Percentiles rank a stretch among this genome's conserved stretches.
Evolutionary conservation across 1,284 basidiomycete genomes (phyloP).

Genomic region (Puccinia triticina): DNA sequence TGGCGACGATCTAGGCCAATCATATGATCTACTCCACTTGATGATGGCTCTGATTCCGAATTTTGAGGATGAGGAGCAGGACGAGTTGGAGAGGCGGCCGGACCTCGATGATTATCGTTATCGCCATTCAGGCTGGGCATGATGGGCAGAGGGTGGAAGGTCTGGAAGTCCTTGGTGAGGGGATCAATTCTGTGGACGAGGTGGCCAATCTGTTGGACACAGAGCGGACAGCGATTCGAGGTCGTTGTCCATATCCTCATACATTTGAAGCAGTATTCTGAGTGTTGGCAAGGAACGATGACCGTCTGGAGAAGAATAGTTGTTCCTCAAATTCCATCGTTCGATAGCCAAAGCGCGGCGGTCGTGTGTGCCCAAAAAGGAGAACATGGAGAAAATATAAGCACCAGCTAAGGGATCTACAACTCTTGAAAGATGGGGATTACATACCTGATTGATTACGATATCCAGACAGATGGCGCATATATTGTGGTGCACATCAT

Average conservation of each 20-base stretch:
- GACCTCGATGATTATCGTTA: background rate
- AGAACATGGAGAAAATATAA: no score
- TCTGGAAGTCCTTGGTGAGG: slow-evolving; percentile 16
- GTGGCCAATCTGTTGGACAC: slow-evolving; percentile 18
- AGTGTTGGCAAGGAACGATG: slow-evolving; percentile 39
- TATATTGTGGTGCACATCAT: background rate
- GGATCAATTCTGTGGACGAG: slow-evolving; percentile 26
- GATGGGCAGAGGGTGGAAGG: slow-evolving; percentile 29
- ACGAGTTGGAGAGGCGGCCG: background rate
- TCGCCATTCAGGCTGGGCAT: background rate
- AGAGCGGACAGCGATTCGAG: slow-evolving; percentile 31
- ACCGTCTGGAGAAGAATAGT: slow-evolving; percentile 7
- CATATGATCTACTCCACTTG: background rate
- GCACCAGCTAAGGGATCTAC: no score
- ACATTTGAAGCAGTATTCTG: slow-evolving; percentile 40
- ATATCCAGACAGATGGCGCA: slow-evolving; percentile 9
- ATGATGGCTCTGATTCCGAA: background rate
- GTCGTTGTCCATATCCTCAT: slow-evolving; percentile 7
- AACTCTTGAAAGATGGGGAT: no score
- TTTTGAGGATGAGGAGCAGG: slow-evolving; percentile 1
- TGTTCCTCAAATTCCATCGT: background rate
- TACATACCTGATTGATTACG: slow-evolving; percentile 12
- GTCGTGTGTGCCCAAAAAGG: no score
- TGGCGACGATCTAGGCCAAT: slow-evolving; percentile 26
- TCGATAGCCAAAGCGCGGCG: background rate